Percentiles rank a stretch among this genome's conserved stretches.
These are phyloP conservation scores for Cladosporium sp. DNA, from an alignment of 2,329 filamentous ascomycete species.

Conservation along the genomic window DNA sequence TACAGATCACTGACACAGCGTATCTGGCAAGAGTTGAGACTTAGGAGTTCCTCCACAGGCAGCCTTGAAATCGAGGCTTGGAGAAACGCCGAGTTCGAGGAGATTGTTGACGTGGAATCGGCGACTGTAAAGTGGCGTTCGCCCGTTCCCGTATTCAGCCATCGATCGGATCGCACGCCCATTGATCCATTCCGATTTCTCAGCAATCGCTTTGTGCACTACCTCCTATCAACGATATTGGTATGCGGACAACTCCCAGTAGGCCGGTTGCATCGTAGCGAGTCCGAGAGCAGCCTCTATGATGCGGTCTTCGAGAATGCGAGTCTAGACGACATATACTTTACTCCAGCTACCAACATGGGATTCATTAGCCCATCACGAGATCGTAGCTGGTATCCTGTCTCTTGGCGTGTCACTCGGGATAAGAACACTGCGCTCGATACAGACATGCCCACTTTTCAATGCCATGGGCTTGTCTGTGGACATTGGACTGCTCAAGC, in stretches of 20 bases:
- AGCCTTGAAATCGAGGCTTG: not conserved
- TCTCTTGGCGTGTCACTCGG: not conserved
- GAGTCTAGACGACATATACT: not conserved
- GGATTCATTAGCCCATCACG: not conserved
- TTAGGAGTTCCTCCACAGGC: not conserved
- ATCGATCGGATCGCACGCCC: not conserved
- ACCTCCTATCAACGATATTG: not conserved
- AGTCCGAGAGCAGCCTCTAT: not conserved
- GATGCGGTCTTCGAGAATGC: not conserved
- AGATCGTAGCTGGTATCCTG: not conserved
- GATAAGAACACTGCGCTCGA: not conserved
- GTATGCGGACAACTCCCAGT: not conserved
- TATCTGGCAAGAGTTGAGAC: not conserved
- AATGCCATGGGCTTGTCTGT: not conserved
- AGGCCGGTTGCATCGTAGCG: not conserved
- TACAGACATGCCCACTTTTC: not conserved
- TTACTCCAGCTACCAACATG: not conserved
- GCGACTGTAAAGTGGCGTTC: not conserved
- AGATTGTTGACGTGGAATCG: not conserved
- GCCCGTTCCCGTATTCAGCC: not conserved
- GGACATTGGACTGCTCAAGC: not conserved
- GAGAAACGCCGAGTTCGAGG: not conserved
- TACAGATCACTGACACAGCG: not conserved
- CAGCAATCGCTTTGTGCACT: not conserved
- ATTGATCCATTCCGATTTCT: not conserved